Evolutionary conservation across 2,329 filamentous ascomycete genomes (phyloP), one percentile per base, ranked within the genome.

Genomic region (Ascomycota sp.): DNA sequence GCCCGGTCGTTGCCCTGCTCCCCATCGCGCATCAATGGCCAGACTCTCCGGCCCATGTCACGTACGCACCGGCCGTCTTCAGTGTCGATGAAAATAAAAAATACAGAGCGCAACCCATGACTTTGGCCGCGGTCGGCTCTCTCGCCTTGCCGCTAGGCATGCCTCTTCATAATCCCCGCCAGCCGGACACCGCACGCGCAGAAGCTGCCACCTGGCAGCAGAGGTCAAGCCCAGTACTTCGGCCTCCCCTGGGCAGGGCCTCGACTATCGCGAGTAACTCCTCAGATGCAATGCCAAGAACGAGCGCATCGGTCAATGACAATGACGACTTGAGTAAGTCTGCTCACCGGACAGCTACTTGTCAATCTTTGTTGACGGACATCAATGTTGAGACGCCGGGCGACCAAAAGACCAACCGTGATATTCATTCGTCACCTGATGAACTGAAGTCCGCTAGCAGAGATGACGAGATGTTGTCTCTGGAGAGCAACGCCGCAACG

Each of bases 201-300:
- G 25, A 4, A 17, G 22, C 4, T 13, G 21, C 21, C 23, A 23
- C 33, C 5, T 51, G 47, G 47, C 34, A 36, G 15, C 46, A 48
- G 26, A 34, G 42, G 10, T 8, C 54, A 1, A 29, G 36, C 29
- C 40, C 39, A 8, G 36, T 38, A 1, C 38, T 54, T 20, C 40
- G 36, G 4, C 29, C 51, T 10, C 50, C 50, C 2, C 12, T 40
- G 1, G 52, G 52, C 5, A 46, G 39, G 32, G 50, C 48, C 6
- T 54, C 48, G 0, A 56, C 52, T 2, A 46, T 55, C 29, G 39
- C 38, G 20, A 50, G 40, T 17, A 4, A 17, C 15, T 17, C 15
- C 15, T 17, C 15, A 4, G 15, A 17, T 4, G 15, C 15, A 17
- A 17, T 17, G 15, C 15, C 15, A 3, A 17, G 15, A 17, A 17